Evolutionary conservation across 2,329 filamentous ascomycete species (phyloP), one percentile per base, ranked within the genome.

Genomic region (Aspergillus sp.): DNA sequence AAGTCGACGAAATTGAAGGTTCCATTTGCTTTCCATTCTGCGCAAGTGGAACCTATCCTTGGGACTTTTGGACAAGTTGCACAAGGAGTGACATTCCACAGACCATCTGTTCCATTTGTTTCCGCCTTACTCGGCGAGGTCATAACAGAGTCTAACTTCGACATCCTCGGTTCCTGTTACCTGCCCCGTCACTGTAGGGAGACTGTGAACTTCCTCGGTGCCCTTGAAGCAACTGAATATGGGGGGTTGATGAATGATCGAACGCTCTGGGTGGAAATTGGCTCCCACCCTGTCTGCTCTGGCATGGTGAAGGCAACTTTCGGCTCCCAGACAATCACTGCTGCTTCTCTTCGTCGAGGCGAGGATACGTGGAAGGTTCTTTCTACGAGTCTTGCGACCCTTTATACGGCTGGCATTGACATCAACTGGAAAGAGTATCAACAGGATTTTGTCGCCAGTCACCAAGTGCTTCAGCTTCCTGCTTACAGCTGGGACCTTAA

Each of bases 241-340:
- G 37, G 42, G 4, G 49, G 44, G 41, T 55, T 72, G 15, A 77
- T 82, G 37, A 72, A 80, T 40, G 76, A 79, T 44, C 78, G 79
- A 64, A 81, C 78, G 11, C 67, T 80, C 19, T 84, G 77, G 75
- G 65, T 86, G 38, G 81, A 86, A 71, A 47, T 72, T 35, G 69
- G 69, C 5, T 66, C 67, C 2, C 63, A 69, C 35, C 61, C 68
- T 0, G 53, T 69, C 12, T 67, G 62, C 38, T 57, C 59, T 2
- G 60, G 58, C 26, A 64, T 70, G 55, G 52, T 69, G 17, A 62
- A 62, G 32, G 51, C 77, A 13, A 75, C 75, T 2, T 72, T 82
- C 37, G 75, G 63, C 5, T 64, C 69, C 71, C 74, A 33, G 64
- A 72, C 37, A 69, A 73, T 25, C 67, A 74, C 33, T 0, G 36